phyloP scores from a whole-genome alignment of 108 stramenopile genomes.

The Aurantiochytrium sp. region DNA sequence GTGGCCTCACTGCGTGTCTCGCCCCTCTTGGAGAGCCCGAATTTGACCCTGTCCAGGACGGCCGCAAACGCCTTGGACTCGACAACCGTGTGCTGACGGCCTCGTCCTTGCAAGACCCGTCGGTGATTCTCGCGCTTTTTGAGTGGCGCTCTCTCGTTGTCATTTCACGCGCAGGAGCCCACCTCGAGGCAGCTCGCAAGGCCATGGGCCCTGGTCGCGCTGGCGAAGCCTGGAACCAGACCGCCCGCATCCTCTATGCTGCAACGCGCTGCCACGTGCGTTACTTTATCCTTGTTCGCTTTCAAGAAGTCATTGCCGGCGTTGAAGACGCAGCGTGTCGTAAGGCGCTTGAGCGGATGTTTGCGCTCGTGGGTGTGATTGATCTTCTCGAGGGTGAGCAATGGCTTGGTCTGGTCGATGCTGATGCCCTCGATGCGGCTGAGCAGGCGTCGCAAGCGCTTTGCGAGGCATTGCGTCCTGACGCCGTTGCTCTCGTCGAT shows the following conservation, averaged over 20 bases:
- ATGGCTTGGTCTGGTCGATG: background rate
- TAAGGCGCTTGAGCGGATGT: background rate
- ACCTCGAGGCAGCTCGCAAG: background rate
- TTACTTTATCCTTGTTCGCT: background rate
- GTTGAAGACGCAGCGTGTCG: background rate
- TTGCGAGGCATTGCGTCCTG: background rate
- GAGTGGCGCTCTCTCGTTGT: background rate
- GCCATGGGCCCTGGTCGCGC: background rate
- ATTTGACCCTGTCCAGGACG: background rate
- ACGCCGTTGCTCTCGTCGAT: background rate
- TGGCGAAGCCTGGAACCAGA: background rate
- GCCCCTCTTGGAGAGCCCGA: background rate
- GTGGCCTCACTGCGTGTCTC: background rate
- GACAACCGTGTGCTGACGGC: background rate
- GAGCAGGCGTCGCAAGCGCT: background rate
- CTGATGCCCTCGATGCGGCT: background rate
- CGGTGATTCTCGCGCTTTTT: background rate
- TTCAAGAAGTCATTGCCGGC: background rate
- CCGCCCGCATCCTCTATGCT: background rate
- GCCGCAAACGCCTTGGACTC: background rate
- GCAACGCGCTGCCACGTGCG: background rate
- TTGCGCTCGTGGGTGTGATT: background rate
- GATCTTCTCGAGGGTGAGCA: constrained; percentile 8
- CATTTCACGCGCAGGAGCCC: background rate
- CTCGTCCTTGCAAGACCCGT: background rate